Conservation (phyloP, 2,329 filamentous ascomycete species). For the Aspergillus aculeatinus region DNA sequence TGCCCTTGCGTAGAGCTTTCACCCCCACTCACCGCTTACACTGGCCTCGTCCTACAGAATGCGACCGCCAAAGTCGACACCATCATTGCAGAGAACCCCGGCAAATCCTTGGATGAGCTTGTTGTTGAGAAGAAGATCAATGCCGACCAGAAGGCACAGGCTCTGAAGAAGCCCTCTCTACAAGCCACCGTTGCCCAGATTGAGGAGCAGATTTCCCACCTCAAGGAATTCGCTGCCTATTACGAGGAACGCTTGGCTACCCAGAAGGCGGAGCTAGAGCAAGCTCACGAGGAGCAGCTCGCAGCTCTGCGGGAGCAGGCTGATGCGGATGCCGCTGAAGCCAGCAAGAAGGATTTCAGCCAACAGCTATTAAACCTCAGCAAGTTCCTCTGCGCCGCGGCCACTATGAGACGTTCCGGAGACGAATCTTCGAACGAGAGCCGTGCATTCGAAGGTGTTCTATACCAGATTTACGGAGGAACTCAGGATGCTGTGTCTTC, state of each 20-base stretch:
- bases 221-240: conserved; percentile 60
- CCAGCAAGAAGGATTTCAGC: conserved; percentile 50
- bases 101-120: conserved; percentile 61
- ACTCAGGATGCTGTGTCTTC: conserved; percentile 59
- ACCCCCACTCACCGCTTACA: conserved; percentile 18
- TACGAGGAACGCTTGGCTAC: conserved; percentile 56
- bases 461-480: conserved; percentile 64
- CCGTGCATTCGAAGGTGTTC: conserved; percentile 63
- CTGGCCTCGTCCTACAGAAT: conserved; percentile 42
- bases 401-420: conserved; percentile 58
- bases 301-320: conserved; percentile 53
- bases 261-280: conserved; percentile 57
- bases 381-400: conserved; percentile 63
- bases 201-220: conserved; percentile 61
- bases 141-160: conserved; percentile 62
- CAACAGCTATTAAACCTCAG: conserved; percentile 59
- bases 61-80: conserved; percentile 60
- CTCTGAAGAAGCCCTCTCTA: conserved; percentile 61
- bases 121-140: conserved; percentile 64
- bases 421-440: conserved; percentile 59
- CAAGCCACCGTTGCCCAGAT: conserved; percentile 56
- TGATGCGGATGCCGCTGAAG: conserved; percentile 49
- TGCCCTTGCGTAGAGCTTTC: conserved; percentile 18
- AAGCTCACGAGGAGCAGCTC: conserved; percentile 57
- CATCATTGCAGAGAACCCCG: conserved; percentile 61